phyloP scores from a whole-genome alignment of 2,329 filamentous ascomycete genomes.

The Rugonectria rugulosa region DNA sequence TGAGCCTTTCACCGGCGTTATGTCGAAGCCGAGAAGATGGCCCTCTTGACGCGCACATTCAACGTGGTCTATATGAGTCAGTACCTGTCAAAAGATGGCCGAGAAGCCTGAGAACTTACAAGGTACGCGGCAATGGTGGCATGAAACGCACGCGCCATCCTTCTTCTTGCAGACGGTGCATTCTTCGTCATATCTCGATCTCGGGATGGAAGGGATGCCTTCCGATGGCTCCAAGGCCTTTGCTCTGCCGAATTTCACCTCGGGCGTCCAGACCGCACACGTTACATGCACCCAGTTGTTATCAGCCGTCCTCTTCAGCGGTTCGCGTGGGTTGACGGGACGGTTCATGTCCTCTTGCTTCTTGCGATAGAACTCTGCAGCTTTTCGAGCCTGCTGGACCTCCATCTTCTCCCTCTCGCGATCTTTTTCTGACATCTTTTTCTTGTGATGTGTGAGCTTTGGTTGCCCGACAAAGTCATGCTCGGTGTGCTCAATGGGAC shows the following conservation, averaged over 20 bases:
- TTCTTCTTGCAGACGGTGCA: slow-evolving; percentile 86
- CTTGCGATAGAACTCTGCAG: slow-evolving; percentile 82
- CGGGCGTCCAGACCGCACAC: slow-evolving; percentile 89
- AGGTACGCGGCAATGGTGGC: slow-evolving; percentile 73
- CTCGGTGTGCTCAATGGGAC: slow-evolving; percentile 81
- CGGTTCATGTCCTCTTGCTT: slow-evolving; percentile 85
- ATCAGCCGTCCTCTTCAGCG: slow-evolving; percentile 90
- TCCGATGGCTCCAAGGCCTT: slow-evolving; percentile 85
- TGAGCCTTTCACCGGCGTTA: slow-evolving; percentile 88
- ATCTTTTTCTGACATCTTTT: slow-evolving; percentile 90
- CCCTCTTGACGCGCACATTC: slow-evolving; percentile 87
- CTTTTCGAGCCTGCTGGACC: slow-evolving; percentile 81
- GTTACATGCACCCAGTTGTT: slow-evolving; percentile 99
- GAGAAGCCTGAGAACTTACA: slow-evolving; percentile 45
- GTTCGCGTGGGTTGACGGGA: slow-evolving; percentile 84
- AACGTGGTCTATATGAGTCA: slow-evolving; percentile 72
- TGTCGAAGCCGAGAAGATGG: slow-evolving; percentile 87
- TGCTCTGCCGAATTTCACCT: slow-evolving; percentile 91
- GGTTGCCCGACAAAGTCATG: slow-evolving; percentile 83
- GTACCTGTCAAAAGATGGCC: background rate
- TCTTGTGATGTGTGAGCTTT: slow-evolving; percentile 65
- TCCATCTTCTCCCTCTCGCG: slow-evolving; percentile 87
- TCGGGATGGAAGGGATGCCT: slow-evolving; percentile 84
- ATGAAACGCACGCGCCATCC: slow-evolving; percentile 81
- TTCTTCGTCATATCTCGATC: slow-evolving; percentile 73